Base-by-base conservation (phyloP, 2,329 filamentous ascomycete species). In the Pseudogymnoascus sp. region DNA sequence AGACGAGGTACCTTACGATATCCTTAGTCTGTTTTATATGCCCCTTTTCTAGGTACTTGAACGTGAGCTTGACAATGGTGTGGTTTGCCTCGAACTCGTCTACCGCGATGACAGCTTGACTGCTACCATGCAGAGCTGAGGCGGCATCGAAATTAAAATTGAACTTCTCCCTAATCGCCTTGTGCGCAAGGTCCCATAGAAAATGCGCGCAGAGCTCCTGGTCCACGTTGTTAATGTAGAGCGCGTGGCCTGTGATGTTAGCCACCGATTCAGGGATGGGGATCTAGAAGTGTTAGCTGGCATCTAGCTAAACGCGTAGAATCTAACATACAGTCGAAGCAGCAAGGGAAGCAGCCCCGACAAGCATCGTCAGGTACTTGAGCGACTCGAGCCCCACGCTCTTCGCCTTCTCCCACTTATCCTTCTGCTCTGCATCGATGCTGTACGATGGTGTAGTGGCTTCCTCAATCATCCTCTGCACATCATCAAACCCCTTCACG, bases 331-430 rank as follows among this genome's bases (percentile, higher is more conserved):
- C 69, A 23, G 70, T 63, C 1, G 26, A 31, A 40, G 69, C 45
- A 2, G 67, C 68, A 63, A 70, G 67, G 36, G 67, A 62, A 51
- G 70, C 69, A 61, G 64, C 67, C 7, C 67, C 67, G 23, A 70
- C 61, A 47, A 71, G 67, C 57, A 69, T 34, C 31, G 67, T 70
- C n/a, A 71, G 31, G 47, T 66, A 71, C 39, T 70, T 66, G 18
- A 71, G 69, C 10, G 69, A 70, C 42, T 66, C 45, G 16, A 71
- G 67, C 12, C 69, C 69, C 12, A 67, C 63, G 18, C 36, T 67
- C 62, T 68, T 71, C 18, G 68, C 68, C 63, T 69, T 70, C 5
- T 68, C 64, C 69, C 70, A 71, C 31, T 65, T 66, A 36, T 64
- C 65, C 29, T 63, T 57, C n/a, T 40, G 18, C 14, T 47, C 66